Conservation (phyloP, 1,284 basidiomycete genomes). For the Gomphus bonarii region DNA sequence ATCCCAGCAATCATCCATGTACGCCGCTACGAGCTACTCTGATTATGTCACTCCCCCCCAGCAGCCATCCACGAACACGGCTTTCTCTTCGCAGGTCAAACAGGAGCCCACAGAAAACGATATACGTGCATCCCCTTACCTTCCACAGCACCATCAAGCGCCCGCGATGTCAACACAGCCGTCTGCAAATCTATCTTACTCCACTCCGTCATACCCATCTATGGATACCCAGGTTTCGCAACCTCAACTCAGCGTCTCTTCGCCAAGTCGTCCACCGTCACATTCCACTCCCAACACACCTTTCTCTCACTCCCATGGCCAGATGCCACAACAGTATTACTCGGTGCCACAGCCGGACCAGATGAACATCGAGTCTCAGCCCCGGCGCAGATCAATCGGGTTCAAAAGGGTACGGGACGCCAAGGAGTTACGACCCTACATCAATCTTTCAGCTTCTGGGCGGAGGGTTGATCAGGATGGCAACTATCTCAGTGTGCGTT, state of each 20-base stretch:
- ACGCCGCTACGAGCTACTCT: slow-evolving; percentile 9
- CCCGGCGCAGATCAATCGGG: slow-evolving; percentile 56
- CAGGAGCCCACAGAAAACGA: slow-evolving; percentile 4
- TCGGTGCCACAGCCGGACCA: slow-evolving; percentile 39
- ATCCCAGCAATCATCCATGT: slow-evolving; percentile 46
- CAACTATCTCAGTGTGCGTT: slow-evolving; percentile 49
- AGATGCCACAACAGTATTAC: slow-evolving; percentile 42
- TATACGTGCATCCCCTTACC: slow-evolving; percentile 4
- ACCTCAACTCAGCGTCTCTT: slow-evolving; percentile 34
- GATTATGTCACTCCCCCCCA: slow-evolving; percentile 27
- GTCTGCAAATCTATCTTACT: slow-evolving; percentile 2
- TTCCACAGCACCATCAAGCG: slow-evolving; percentile 9
- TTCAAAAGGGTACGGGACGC: slow-evolving; percentile 60
- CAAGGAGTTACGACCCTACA: slow-evolving; percentile 60
- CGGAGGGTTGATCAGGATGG: slow-evolving; percentile 62
- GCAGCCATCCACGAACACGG: not conserved
- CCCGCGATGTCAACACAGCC: slow-evolving; percentile 8
- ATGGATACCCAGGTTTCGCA: slow-evolving; percentile 29
- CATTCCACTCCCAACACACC: slow-evolving; percentile 57
- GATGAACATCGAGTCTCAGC: slow-evolving; percentile 66
- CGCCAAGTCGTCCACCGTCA: slow-evolving; percentile 11
- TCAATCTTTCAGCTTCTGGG: slow-evolving; percentile 45
- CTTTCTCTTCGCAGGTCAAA: slow-evolving; percentile 2
- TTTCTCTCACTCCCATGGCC: slow-evolving; percentile 45
- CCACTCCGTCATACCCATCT: slow-evolving; percentile 37